Base-by-base conservation (phyloP, 2,329 filamentous ascomycete genomes). In the Dothideomycetes sp. region DNA sequence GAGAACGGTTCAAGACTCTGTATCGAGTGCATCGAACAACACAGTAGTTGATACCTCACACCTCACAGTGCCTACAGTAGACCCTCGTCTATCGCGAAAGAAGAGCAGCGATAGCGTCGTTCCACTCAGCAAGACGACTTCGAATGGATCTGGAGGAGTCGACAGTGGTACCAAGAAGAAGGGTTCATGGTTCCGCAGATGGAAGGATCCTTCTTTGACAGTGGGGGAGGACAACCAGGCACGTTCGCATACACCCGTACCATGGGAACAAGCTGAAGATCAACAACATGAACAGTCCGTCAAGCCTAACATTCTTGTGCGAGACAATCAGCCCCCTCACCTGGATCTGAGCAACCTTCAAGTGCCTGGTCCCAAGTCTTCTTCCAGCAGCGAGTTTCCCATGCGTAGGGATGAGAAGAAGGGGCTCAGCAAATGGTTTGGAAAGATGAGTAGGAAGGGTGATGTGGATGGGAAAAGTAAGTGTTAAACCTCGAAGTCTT, bases 341-440 rank as follows among this genome's bases (percentile, higher is more conserved):
- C 54, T 51, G 43, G 40, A 48, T 23, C 24, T 48, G 27, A 37
- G 11, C 16, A 43, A 29, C 13, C 33, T 38, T 5, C 35, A 37
- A 19, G 28, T 45, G 7, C 18, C 33, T 17, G 43, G 31, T n/a
- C 40, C 43, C n/a, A 39, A 39, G 7, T 48, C 56, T 46, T 40
- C 51, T 50, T 33, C 58, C 51, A 59, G 52, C 32, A 66, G 61
- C 49, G 65, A 68, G 40, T 66, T 68, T 30, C 64, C 64, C 3
- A 62, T 66, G 41, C 64, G 65, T 18, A 34, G 35, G 16, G 36
- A 44, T 28, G 50, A 42, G 49, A 52, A 20, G 47, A 57, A 53
- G 45, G 67, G 69, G 5, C 65, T 76, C 44, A 61, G 73, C 30
- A 71, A 68, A 45, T 65, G 72, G 38, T 68, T 78, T 37, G 64